Conservation (phyloP, 73 alveolate genomes). For the Breviolum minutum region DNA sequence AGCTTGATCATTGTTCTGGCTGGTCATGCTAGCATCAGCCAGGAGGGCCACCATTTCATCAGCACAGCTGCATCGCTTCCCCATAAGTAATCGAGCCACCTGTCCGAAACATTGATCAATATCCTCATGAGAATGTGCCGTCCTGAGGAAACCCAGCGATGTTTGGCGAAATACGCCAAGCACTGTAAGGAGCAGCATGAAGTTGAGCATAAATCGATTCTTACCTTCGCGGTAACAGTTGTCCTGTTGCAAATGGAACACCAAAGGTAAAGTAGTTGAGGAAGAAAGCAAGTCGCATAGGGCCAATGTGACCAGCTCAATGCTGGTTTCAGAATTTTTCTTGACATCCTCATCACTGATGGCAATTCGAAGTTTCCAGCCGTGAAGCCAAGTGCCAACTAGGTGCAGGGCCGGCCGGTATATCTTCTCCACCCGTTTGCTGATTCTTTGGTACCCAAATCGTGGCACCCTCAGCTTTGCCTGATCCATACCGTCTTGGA, state of each 20-base stretch:
- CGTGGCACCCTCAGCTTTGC: background rate
- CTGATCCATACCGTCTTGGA: conserved; percentile 34
- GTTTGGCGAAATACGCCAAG: background rate
- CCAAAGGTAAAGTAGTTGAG: background rate
- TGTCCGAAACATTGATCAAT: conserved; percentile 21
- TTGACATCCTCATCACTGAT: background rate
- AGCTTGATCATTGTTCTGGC: background rate
- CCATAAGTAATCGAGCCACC: background rate
- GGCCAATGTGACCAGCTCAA: background rate
- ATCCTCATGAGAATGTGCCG: background rate
- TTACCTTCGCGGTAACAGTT: background rate
- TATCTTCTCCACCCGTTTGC: background rate
- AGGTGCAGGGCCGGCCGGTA: background rate
- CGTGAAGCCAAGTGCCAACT: background rate
- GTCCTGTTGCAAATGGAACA: conserved; percentile 5
- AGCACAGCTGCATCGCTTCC: background rate
- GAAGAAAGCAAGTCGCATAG: background rate
- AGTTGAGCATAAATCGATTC: background rate
- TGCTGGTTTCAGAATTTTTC: background rate
- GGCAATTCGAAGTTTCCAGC: background rate
- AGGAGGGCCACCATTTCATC: conserved; percentile 5
- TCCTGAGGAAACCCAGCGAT: background rate
- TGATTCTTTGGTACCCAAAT: background rate
- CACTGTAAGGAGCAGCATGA: background rate
- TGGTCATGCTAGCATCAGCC: background rate